Conservation (phyloP, 331 rosid species). For the Prunus yedoensis region DNA sequence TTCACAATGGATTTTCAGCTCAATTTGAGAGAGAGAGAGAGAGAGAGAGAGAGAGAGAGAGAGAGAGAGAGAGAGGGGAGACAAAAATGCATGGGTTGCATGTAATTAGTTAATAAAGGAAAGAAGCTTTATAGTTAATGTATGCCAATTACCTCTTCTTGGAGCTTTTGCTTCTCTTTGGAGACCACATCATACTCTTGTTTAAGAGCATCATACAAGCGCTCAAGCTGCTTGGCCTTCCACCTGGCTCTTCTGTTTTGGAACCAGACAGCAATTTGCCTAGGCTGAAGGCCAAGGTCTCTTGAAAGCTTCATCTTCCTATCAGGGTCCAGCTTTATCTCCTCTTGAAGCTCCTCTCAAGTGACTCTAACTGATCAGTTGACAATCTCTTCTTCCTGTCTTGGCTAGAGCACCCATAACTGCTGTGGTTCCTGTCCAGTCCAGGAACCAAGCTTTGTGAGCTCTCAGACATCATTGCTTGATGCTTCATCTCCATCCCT, state of each 20-base stretch:
- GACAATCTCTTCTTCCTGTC: constrained; percentile 77
- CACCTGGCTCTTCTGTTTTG: constrained; percentile 89
- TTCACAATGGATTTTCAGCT: neutral
- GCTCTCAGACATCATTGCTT: constrained; percentile 26
- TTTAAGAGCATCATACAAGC: constrained; percentile 60
- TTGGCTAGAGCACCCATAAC: constrained; percentile 30
- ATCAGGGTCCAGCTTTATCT: constrained; percentile 76
- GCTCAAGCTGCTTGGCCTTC: constrained; percentile 83
- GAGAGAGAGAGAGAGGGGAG: too few species aligned
- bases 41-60: too few species aligned
- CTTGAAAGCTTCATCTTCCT: constrained; percentile 78
- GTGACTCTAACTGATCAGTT: constrained; percentile 55
- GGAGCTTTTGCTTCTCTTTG: constrained; percentile 64
- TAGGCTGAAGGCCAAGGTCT: constrained; percentile 79
- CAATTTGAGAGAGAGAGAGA: neutral
- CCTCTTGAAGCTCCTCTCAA: constrained; percentile 79
- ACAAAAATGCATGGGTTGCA: constrained; percentile 23
- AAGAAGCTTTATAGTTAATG: too few species aligned
- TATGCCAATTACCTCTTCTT: constrained; percentile 58
- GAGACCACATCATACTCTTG: constrained; percentile 57
- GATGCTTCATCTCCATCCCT: constrained; percentile 55
- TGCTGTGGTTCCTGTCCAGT: constrained; percentile 38
- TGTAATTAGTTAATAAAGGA: neutral
- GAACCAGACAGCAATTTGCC: constrained; percentile 93
- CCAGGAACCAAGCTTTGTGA: constrained; percentile 29